Evolutionary conservation across 2,329 filamentous ascomycete genomes (phyloP), one percentile per base, ranked within the genome.

Genomic region (Trichoderma koningiopsis): DNA sequence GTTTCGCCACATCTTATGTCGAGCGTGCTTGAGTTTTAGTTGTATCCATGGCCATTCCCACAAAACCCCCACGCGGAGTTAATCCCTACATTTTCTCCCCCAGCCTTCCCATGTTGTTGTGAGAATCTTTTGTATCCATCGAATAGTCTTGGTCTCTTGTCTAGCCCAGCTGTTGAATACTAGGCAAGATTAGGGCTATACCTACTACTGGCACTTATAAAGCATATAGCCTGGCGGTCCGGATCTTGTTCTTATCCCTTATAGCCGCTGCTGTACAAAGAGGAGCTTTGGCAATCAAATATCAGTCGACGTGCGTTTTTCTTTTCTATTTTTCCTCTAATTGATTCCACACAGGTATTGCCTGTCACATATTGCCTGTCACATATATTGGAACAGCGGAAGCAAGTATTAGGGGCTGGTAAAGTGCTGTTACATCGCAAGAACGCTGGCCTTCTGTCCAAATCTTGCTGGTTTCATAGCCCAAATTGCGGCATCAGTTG

Each of bases 171-270:
- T 29, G 8, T 31, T 35, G 31, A 40, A 35, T 22, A 11, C 61
- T 31, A 56, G 19, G 29, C 64, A 37, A 24, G n/a, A 40, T 59
- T 67, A 67, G 55, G 64, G 64, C 55, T 67, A 67, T 35, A 11
- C 33, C 33, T 35, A 35, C 33, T 35, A 13, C 4, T 13, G 13
- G 13, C 19, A 13, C 29, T 8, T 33, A 52, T 24, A 64, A 29
- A 22, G 55, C 64, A 24, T 53, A 10, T n/a, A n/a, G n/a, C n/a
- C n/a, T 33, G 40, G 22, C n/a, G 5, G 40, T 33, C 31, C 14
- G n/a, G 22, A 40, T 19, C 24, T 22, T 29, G 24, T 57, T 57
- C 14, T 49, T 49, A 22, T 57, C 27, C 40, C n/a, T 43, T 56
- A 7, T 19, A 22, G n/a, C 31, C 55, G 53, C 29, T 27, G 24